A percentile compares a stretch with the other conserved stretches of the same genome.
Conservation (phyloP, 2,329 filamentous ascomycete genomes). For the Ophioceras dolichostomum region DNA sequence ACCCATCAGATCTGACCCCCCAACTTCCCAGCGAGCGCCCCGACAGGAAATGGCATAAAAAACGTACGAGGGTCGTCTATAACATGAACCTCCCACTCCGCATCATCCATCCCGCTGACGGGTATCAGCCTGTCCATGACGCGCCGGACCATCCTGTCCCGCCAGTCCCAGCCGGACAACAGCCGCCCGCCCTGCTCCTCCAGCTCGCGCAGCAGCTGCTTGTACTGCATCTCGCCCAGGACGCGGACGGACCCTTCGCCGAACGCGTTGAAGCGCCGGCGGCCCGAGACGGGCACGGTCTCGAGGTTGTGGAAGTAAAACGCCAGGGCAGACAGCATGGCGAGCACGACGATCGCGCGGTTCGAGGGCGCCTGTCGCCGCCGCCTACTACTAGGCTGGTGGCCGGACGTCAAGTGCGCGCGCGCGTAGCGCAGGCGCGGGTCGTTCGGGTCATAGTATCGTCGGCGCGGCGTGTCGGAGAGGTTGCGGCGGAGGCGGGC, state of each 20-base stretch:
- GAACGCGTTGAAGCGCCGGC: conserved; percentile 62
- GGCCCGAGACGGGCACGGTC: conserved; percentile 59
- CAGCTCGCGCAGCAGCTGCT: conserved; percentile 41
- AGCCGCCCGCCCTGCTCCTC: conserved; percentile 40
- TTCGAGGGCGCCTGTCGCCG: conserved; percentile 22
- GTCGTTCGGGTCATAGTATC: conserved; percentile 4
- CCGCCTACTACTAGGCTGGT: too few relatives aligned
- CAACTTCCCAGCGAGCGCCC: too few relatives aligned
- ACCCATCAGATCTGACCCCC: too few relatives aligned
- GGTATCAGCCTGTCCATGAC: conserved; percentile 58
- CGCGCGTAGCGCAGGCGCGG: conserved; percentile 15
- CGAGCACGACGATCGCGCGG: conserved; percentile 25
- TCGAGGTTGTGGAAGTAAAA: conserved; percentile 63
- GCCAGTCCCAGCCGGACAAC: conserved; percentile 44
- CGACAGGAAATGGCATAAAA: background rate
- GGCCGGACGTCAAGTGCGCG: conserved; percentile 28
- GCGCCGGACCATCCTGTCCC: conserved; percentile 42
- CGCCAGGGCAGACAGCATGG: conserved; percentile 28
- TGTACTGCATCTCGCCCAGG: conserved; percentile 40
- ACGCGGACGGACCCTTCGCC: conserved; percentile 39
- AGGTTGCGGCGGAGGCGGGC: background rate
- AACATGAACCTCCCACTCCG: conserved; percentile 60
- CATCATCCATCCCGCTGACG: conserved; percentile 46
- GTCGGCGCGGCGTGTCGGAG: background rate
- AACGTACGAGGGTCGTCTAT: conserved; percentile 47